Percentiles rank a stretch among this genome's conserved stretches.
phyloP scores from a whole-genome alignment of 305 asterid genomes.

The Fraxinus greggii region DNA sequence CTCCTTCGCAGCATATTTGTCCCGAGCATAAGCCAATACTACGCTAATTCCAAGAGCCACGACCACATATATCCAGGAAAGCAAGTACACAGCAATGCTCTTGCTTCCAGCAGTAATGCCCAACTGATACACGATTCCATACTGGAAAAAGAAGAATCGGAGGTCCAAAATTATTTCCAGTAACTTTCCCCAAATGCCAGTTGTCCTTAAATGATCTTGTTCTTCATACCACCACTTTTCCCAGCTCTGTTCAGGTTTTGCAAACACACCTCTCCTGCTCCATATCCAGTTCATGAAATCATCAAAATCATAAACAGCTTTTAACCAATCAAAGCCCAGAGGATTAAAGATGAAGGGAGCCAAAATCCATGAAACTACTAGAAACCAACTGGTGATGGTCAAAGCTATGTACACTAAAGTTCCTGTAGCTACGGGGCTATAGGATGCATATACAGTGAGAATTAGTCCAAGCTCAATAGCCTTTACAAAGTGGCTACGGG shows the following conservation, averaged over 20 bases:
- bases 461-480: conserved; percentile 53
- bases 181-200: conserved; percentile 58
- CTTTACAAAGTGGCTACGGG: conserved; percentile 55
- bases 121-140: conserved; percentile 60
- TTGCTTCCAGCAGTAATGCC: conserved; percentile 55
- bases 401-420: conserved; percentile 50
- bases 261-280: conserved; percentile 59
- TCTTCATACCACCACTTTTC: conserved; percentile 70
- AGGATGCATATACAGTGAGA: conserved; percentile 44
- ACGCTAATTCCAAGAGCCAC: conserved; percentile 48
- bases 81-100: conserved; percentile 57
- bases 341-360: conserved; percentile 64
- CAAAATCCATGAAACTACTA: conserved; percentile 59
- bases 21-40: conserved; percentile 56
- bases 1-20: conserved; percentile 56
- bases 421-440: conserved; percentile 46
- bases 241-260: conserved; percentile 67
- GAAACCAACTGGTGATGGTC: conserved; percentile 66
- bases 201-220: conserved; percentile 62
- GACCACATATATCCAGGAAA: conserved; percentile 56
- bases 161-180: conserved; percentile 54
- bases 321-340: conserved; percentile 68
- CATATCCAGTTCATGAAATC: conserved; percentile 65
- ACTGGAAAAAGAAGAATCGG: conserved; percentile 69
- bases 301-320: conserved; percentile 61